Percentiles rank a stretch among this genome's conserved stretches.
Evolutionary conservation across 257 asterid species (phyloP).

Genomic region (Primulina huaijiensis): DNA sequence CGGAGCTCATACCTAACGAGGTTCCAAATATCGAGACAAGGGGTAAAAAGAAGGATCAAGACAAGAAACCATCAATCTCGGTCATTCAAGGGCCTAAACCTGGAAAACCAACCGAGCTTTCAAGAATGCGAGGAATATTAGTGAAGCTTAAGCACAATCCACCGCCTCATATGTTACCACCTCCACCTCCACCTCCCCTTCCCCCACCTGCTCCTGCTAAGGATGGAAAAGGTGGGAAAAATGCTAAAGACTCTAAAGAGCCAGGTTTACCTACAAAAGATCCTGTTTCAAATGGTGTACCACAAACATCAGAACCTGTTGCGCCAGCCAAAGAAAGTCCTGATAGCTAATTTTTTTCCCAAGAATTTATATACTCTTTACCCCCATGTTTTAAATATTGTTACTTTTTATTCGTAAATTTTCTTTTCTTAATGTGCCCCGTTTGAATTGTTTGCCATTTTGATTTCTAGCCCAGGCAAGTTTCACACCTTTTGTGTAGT

Average conservation of each 20-base stretch:
- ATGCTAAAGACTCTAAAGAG: slow-evolving; percentile 35
- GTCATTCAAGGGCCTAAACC: slow-evolving; percentile 96
- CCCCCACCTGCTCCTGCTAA: slow-evolving; percentile 44
- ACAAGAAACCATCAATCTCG: slow-evolving; percentile 75
- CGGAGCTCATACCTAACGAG: slow-evolving; percentile 87
- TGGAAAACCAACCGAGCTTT: slow-evolving; percentile 96
- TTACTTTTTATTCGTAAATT: slow-evolving; percentile 17
- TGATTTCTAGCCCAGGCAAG: slow-evolving; percentile 9
- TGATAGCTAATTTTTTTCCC: slow-evolving; percentile 28
- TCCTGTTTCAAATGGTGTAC: slow-evolving; percentile 38
- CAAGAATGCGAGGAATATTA: slow-evolving; percentile 87
- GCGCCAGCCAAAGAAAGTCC: slow-evolving; percentile 38
- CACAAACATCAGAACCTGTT: slow-evolving; percentile 37
- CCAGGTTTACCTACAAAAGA: slow-evolving; percentile 43
- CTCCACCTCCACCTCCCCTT: slow-evolving; percentile 92
- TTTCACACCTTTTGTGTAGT: slow-evolving; percentile 24
- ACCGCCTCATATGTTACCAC: slow-evolving; percentile 95
- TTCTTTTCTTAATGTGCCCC: slow-evolving; percentile 10
- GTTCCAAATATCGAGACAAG: slow-evolving; percentile 79
- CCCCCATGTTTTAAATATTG: background rate
- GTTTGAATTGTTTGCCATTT: slow-evolving; percentile 15
- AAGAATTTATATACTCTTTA: slow-evolving; percentile 16
- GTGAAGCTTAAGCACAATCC: slow-evolving; percentile 95
- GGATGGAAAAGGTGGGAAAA: slow-evolving; percentile 54
- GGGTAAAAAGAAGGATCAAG: slow-evolving; percentile 92